phyloP scores from a whole-genome alignment of 208 protist species.

The Naegleria lovaniensis region DNA sequence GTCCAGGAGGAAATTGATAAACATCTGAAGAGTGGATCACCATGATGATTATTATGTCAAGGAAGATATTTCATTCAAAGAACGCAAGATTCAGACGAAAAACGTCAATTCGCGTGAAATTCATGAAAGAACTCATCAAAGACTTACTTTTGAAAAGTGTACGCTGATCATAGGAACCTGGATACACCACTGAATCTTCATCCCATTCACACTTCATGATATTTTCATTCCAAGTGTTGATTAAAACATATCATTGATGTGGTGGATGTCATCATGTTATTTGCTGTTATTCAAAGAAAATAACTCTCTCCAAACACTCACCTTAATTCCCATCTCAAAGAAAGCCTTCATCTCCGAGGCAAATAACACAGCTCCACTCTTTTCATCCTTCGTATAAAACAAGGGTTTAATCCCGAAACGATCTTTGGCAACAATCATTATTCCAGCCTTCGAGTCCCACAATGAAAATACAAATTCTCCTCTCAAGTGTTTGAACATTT shows the following conservation, averaged over 20 bases:
- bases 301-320: too few species aligned
- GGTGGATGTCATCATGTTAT: too few species aligned
- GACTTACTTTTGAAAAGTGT: not conserved
- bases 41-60: too few species aligned
- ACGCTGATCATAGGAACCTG: not conserved
- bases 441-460: not conserved
- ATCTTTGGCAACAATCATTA: not conserved
- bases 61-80: too few species aligned
- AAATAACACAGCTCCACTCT: not conserved
- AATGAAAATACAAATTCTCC: not conserved
- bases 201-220: not conserved
- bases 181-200: not conserved
- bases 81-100: too few species aligned
- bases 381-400: not conserved
- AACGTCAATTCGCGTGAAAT: too few species aligned
- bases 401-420: slow-evolving; percentile 1
- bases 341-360: slow-evolving; percentile 22
- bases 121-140: not conserved
- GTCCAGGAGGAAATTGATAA: not conserved
- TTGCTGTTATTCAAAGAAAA: too few species aligned
- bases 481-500: not conserved
- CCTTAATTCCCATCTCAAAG: not conserved
- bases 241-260: too few species aligned
- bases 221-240: too few species aligned
- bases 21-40: too few species aligned